A percentile compares a stretch with the other conserved stretches of the same genome.
Evolutionary conservation across 2,329 filamentous ascomycete species (phyloP).

Genomic region (Colletotrichum simmondsii): DNA sequence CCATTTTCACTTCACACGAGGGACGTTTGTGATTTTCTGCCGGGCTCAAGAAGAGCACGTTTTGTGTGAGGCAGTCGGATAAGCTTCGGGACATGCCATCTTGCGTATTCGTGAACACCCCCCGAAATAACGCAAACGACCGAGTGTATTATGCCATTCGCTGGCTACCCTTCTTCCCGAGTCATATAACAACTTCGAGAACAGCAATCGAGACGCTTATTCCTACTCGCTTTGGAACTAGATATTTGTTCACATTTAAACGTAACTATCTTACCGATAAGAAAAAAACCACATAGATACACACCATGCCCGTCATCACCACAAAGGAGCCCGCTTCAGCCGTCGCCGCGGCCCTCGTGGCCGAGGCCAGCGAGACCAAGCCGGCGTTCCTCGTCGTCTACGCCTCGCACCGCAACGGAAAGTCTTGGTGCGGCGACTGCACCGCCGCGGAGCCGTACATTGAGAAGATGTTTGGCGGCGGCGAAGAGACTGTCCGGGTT

Average conservation of each 20-base stretch:
- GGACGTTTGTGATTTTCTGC: too few species aligned
- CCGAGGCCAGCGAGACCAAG: constrained; percentile 29
- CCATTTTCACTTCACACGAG: too few species aligned
- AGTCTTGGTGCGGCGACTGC: constrained; percentile 30
- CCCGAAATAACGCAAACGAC: constrained; percentile 24
- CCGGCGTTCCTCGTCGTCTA: constrained; percentile 32
- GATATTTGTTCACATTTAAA: background rate
- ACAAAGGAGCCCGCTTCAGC: constrained; percentile 24
- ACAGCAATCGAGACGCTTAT: background rate
- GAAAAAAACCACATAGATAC: background rate
- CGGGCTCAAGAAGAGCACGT: too few species aligned
- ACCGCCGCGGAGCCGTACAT: constrained; percentile 33
- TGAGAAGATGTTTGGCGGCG: constrained; percentile 29
- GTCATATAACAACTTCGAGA: constrained; percentile 7
- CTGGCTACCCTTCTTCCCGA: background rate
- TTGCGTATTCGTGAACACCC: background rate
- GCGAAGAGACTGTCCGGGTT: constrained; percentile 22
- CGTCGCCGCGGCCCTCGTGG: constrained; percentile 24
- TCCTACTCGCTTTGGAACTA: background rate
- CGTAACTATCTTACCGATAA: too few species aligned
- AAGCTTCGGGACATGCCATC: constrained; percentile 20
- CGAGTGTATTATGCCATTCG: constrained; percentile 22
- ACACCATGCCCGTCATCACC: constrained; percentile 28
- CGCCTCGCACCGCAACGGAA: constrained; percentile 29
- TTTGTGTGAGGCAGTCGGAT: constrained; percentile 3